Base-by-base conservation (phyloP, 176 grass and related monocot genomes). In the Musa troglodytarum region DNA sequence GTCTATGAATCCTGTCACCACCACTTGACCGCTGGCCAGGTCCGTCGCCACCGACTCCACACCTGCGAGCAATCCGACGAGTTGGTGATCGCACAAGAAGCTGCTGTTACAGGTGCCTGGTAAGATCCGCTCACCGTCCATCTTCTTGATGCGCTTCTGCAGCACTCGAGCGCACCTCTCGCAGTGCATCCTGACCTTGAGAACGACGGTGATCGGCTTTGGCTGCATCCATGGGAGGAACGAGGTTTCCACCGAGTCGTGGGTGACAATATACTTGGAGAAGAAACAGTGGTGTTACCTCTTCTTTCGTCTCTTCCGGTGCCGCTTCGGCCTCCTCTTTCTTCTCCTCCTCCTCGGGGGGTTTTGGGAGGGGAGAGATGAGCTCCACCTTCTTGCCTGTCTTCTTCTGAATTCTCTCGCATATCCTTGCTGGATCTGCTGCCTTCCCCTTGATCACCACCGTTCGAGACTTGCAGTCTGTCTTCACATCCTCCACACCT, bases 361-460 rank as follows among this genome's bases (percentile, higher is more conserved):
- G 71, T 14, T 59, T 43, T 15, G 81, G 86, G 71, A 89, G 84
- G n/a, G 83, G 90, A 23, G 86, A 92, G 13, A 92, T 80, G 29
- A 92, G 58, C 43, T 92, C 90, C 51, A 89, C 90, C 29, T 76
- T 92, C 77, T 80, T 86, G 57, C 80, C 82, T 0, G 86, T 89
- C 73, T 92, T 92, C 71, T 77, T 92, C 29, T 88, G 89, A 72
- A 92, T 83, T 57, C 89, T 83, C 58, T 88, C 84, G 11, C 83
- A 89, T 11, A 89, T 28, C 82, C 86, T 89, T 10, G 62, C 72
- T 21, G 90, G 86, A 75, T 92, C 86, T 9, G 67, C 78, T 0
- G 77, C 74, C 77, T 73, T 80, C 25, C 78, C 87, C 68, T 89
- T 89, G 24, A 92, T 79, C 53, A 89, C 86, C 28, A 92, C 90